Base-by-base conservation (phyloP, 345 rosid genomes). In the Syzygium oleosum region DNA sequence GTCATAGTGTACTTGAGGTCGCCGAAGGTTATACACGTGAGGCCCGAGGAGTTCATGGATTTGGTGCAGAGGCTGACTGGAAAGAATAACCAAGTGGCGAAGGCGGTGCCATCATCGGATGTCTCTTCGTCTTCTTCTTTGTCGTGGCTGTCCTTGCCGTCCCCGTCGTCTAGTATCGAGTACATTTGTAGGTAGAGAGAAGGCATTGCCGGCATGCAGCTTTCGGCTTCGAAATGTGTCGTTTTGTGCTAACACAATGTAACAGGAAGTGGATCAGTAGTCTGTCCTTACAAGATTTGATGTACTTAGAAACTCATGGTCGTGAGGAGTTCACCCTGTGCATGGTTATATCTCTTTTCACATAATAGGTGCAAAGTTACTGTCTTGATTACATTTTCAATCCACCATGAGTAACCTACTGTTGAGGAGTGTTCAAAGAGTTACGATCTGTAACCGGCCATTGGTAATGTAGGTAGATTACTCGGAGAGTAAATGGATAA, bases 1-100 rank as follows among this genome's bases (percentile, higher is more conserved):
- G 83, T 84, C 51, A 85, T 87, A 52, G 86, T 87, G 58, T 68
- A 87, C 46, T 21, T 87, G 86, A 46, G 31, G 63, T 31, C 86
- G 5, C 89, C 89, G 8, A 84, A 59, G 34, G 86, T 87, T 14
- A 84, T 87, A 34, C 89, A 87, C 52, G 89, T 52, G 23, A 53
- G 83, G 84, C 86, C 89, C 8, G 89, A 84, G 86, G 89, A 87
- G 65, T 87, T 87, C 86, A 87, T 61, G 86, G 46, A 51, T 29
- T 12, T 63, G 41, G 89, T 87, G 7, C 89, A 87, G 38, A 79
- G 11, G 51, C 89, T 87, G 61, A 87, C 89, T 3, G 89, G 89
- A 29, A 86, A 86, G 41, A 63, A 68, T 41, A 13, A 59, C 31
- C 63, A 51, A 7, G 23, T 9, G 38, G 87, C 22, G 19, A 23